Base-by-base conservation (phyloP, 2,329 filamentous ascomycete genomes). In the Claviceps humidiphila region DNA sequence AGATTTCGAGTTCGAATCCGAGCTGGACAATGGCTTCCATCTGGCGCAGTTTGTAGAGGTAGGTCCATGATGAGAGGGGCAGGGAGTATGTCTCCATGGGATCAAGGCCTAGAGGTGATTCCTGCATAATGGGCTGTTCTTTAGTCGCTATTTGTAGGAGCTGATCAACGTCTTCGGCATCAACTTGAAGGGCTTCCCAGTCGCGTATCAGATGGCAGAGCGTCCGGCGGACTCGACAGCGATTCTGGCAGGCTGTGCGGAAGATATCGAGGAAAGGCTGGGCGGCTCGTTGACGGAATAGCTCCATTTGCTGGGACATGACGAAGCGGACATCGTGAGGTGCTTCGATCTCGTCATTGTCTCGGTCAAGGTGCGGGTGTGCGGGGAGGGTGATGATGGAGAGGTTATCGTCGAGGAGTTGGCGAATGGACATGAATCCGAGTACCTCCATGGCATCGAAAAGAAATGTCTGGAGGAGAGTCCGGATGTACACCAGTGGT, bases 1-100 rank as follows among this genome's bases (percentile, higher is more conserved):
- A 97, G 9, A 95, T 80, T 44, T 91, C 84, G 13, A 96, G 82
- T 67, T 98, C 93, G 65, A 98, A 97, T 13, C 94, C 93, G 37
- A 96, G 80, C 63, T 96, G 87, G 16, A 96, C 76, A 46, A 94
- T 84, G 74, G 83, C 85, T 63, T 91, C 85, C 76, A 96, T 88
- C 61, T 91, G 81, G 34, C 79, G 80, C n/a, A 96, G 75, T 66
- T 96, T 97, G 68, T 95, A 87, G 54, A 90, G 78, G 60, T 91
- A 94, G 0, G 84, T 80, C 93, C 93, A 98, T 3, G 86, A 89
- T 1, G 87, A 89, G 0, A 97, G 74, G 0, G 89, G 83, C 50
- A 87, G 84, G 0, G 83, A 76, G 62, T 80, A 84, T 1, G 80
- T 71, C 45, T 83, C 77, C 2, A 69, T 70, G 49, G 71, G 73